phyloP scores from a whole-genome alignment of 2,329 filamentous ascomycete species.

The Fusarium sp. region DNA sequence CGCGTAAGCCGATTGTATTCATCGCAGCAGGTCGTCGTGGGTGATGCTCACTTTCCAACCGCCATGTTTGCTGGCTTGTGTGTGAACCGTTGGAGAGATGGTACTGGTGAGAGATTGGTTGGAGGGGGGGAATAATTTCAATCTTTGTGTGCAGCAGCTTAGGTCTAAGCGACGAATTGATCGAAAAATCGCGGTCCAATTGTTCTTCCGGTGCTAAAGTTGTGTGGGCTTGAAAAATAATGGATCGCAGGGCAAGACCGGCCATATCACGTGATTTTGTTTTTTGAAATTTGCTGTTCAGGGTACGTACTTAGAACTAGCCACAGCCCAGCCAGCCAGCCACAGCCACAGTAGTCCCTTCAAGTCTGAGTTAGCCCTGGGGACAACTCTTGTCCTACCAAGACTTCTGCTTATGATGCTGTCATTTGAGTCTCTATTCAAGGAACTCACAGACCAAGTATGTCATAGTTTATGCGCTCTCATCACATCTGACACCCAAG shows the following conservation, averaged over 20 bases:
- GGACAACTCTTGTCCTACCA: not conserved
- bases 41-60: constrained; percentile 68
- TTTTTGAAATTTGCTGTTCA: not conserved
- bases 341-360: constrained; percentile 11
- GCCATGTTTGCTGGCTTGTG: constrained; percentile 68
- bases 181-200: constrained; percentile 44
- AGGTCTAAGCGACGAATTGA: constrained; percentile 56
- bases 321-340: not conserved
- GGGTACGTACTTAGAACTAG: not conserved
- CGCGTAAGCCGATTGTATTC: constrained; percentile 41
- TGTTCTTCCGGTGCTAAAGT: constrained; percentile 48
- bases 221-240: constrained; percentile 28
- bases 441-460: not conserved
- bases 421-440: constrained; percentile 2
- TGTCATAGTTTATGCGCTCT: not conserved
- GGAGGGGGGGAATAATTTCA: constrained; percentile 58
- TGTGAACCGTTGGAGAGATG: constrained; percentile 58
- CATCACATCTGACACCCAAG: not conserved
- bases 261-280: constrained; percentile 37
- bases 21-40: constrained; percentile 17
- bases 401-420: constrained; percentile 16
- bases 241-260: constrained; percentile 32
- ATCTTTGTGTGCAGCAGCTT: constrained; percentile 56
- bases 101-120: constrained; percentile 56
- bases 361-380: not conserved